These are phyloP conservation scores for Heliosperma pusillum DNA, from an alignment of 148 eudicot species.

Conservation along the genomic window DNA sequence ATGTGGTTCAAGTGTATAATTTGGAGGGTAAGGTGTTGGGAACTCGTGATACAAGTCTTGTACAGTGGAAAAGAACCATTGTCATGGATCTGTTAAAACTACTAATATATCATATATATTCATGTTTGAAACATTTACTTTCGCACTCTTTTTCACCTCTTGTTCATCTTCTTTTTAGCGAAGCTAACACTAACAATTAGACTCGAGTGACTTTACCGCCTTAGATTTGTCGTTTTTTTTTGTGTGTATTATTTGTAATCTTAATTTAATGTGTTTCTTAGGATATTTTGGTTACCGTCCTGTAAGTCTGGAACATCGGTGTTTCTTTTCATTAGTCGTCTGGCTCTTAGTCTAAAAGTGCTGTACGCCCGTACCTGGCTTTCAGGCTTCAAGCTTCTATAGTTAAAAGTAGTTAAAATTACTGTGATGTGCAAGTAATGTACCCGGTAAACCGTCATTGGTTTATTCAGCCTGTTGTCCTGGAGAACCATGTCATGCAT, in stretches of 20 bases:
- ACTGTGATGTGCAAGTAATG: too few relatives aligned
- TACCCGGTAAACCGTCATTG: too few relatives aligned
- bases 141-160: background rate
- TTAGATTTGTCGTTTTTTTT: too few relatives aligned
- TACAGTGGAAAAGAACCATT: slow-evolving; percentile 29
- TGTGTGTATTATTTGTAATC: too few relatives aligned
- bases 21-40: slow-evolving; percentile 7
- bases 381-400: too few relatives aligned
- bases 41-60: slow-evolving; percentile 23
- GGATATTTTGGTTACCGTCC: background rate
- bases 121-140: slow-evolving; percentile 7
- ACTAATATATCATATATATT: slow-evolving; percentile 13
- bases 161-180: too few relatives aligned
- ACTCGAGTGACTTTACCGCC: background rate
- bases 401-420: too few relatives aligned
- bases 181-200: background rate
- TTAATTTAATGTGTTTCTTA: too few relatives aligned
- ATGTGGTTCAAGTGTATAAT: slow-evolving; percentile 28
- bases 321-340: background rate
- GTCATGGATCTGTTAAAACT: slow-evolving; percentile 24
- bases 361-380: too few relatives aligned
- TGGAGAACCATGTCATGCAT: too few relatives aligned
- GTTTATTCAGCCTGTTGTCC: too few relatives aligned
- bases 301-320: background rate
- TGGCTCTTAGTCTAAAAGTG: too few relatives aligned